Evolutionary conservation across 2,329 filamentous ascomycete species (phyloP).

Genomic region (Aspergillus sclerotialis): DNA sequence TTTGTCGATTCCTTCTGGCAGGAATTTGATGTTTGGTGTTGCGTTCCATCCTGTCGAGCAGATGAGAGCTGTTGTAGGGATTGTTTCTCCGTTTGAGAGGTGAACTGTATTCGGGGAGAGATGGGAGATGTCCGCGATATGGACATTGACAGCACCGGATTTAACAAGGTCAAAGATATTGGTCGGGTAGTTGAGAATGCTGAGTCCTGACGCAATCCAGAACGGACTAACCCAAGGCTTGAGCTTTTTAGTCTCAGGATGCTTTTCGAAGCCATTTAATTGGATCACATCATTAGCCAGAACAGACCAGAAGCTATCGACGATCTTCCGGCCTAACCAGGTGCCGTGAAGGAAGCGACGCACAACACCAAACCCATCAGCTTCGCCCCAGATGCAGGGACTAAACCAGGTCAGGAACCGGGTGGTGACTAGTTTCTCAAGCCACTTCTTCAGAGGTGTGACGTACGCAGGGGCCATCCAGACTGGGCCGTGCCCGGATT

Average conservation of each 20-base stretch:
- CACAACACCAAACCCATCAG: slow-evolving; percentile 48
- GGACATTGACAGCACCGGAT: slow-evolving; percentile 47
- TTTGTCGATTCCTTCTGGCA: slow-evolving; percentile 34
- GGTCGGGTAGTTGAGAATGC: slow-evolving; percentile 55
- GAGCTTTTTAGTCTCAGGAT: slow-evolving; percentile 39
- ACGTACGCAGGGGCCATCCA: slow-evolving; percentile 48
- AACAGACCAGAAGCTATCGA: slow-evolving; percentile 49
- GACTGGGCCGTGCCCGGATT: slow-evolving; percentile 33
- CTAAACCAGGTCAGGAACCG: slow-evolving; percentile 67
- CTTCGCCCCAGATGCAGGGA: slow-evolving; percentile 64
- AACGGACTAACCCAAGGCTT: slow-evolving; percentile 40
- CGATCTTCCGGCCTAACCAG: slow-evolving; percentile 41
- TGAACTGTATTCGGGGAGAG: slow-evolving; percentile 42
- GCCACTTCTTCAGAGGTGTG: slow-evolving; percentile 59
- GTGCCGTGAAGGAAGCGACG: slow-evolving; percentile 46
- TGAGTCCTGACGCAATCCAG: slow-evolving; percentile 51
- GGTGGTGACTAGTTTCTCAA: slow-evolving; percentile 61
- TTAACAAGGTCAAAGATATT: slow-evolving; percentile 53
- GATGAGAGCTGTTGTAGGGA: slow-evolving; percentile 47
- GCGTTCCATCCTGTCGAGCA: slow-evolving; percentile 53
- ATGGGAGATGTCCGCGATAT: slow-evolving; percentile 48
- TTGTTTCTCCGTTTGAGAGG: slow-evolving; percentile 38
- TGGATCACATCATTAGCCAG: slow-evolving; percentile 44
- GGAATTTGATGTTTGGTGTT: slow-evolving; percentile 43
- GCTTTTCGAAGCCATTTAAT: slow-evolving; percentile 40